A percentile compares a stretch with the other conserved stretches of the same genome.
These are phyloP conservation scores for Mycothermus thermophilus DNA, from an alignment of 495 filamentous ascomycete species.

Conservation along the genomic window DNA sequence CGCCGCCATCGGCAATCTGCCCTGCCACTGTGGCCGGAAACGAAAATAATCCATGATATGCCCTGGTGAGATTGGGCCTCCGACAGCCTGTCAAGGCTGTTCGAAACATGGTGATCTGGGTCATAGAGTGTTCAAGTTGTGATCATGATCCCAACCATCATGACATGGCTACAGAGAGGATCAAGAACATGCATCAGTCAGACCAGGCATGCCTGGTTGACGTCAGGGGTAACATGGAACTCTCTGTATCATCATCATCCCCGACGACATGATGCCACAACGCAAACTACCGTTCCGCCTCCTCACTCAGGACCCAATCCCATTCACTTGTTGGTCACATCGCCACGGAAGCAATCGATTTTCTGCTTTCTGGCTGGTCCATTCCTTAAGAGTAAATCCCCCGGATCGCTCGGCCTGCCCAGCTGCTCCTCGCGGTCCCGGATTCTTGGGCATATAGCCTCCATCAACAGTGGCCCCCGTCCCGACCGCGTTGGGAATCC, in stretches of 20 bases:
- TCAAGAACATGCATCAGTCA: too few species aligned
- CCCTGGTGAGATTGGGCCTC: slow-evolving; percentile 2
- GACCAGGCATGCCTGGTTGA: too few species aligned
- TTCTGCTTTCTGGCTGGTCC: slow-evolving; percentile 4
- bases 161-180: too few species aligned
- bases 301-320: too few species aligned
- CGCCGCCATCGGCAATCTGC: slow-evolving; percentile 11
- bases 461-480: slow-evolving; percentile 7
- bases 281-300: too few species aligned
- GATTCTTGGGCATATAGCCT: slow-evolving; percentile 2
- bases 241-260: too few species aligned
- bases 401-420: slow-evolving; percentile 7
- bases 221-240: too few species aligned
- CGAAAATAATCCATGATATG: background rate
- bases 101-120: too few species aligned
- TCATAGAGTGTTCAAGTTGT: too few species aligned
- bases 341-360: slow-evolving; percentile 5
- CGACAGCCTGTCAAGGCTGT: slow-evolving; percentile 4
- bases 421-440: slow-evolving; percentile 5
- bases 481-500: slow-evolving; percentile 21
- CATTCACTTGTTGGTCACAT: slow-evolving; percentile 4
- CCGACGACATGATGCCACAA: background rate
- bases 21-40: too few species aligned
- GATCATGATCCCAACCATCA: too few species aligned
- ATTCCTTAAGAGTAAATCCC: slow-evolving; percentile 6